A percentile compares a stretch with the other conserved stretches of the same genome.
Conservation (phyloP, 2,329 filamentous ascomycete genomes). For the Dothiorella sarmentorum region DNA sequence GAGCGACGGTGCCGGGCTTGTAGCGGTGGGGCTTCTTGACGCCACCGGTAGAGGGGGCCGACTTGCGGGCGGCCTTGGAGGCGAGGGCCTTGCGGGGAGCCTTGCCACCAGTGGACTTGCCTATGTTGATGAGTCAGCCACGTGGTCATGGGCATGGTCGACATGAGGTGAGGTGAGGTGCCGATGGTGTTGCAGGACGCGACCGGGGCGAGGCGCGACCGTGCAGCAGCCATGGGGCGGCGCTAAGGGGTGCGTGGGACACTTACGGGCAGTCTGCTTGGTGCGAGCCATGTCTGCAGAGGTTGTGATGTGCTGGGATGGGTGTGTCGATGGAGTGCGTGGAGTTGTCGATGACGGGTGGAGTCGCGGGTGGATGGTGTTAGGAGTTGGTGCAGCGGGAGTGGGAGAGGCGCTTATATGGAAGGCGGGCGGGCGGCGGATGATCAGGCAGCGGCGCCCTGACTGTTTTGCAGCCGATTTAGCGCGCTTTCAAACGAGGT, state of each 20-base stretch:
- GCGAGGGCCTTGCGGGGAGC: constrained; percentile 91
- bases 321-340: constrained; percentile 23
- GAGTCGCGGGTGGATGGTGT: constrained; percentile 26
- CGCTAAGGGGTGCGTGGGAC: constrained; percentile 24
- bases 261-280: constrained; percentile 57
- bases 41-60: constrained; percentile 86
- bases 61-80: constrained; percentile 99
- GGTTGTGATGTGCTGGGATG: constrained; percentile 3
- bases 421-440: constrained; percentile 29
- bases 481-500: constrained; percentile 20
- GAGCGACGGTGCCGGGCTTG: constrained; percentile 72
- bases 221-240: constrained; percentile 22
- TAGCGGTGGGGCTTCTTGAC: constrained; percentile 56
- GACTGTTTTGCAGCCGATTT: constrained; percentile 18
- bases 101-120: constrained; percentile 73
- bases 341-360: constrained; percentile 18
- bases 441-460: constrained; percentile 31
- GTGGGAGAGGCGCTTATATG: constrained; percentile 36
- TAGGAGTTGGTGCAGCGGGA: constrained; percentile 34
- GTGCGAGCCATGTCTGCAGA: constrained; percentile 49
- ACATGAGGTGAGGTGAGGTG: constrained; percentile 18
- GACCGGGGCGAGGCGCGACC: constrained; percentile 20
- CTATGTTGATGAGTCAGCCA: constrained; percentile 43
- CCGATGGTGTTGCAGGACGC: constrained; percentile 13
- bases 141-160: not conserved